Evolutionary conservation across 352 stramenopile species (phyloP), one percentile per base, ranked within the genome.

Genomic region (Aphanomyces invadans): DNA sequence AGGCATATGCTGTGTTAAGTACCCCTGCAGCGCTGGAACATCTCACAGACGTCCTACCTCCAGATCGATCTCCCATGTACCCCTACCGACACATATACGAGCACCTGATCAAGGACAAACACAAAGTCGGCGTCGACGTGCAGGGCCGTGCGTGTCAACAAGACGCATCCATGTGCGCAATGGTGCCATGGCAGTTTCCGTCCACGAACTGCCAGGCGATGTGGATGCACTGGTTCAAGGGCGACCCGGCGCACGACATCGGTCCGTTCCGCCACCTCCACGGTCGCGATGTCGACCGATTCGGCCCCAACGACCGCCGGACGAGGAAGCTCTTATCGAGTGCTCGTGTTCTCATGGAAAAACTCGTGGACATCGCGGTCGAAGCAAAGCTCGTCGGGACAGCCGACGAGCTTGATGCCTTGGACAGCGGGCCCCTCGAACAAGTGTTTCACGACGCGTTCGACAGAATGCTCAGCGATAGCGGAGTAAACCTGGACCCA

Each of bases 261-360:
- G 49, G 49, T 21, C 49, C 49, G 25, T 57, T 57, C 29, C 49
- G 49, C 29, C 49, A 57, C 29, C 49, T 57, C 29, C 49, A 26
- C 49, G 36, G 49, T n/a, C 49, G 49, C 49, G 49, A 57, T n/a
- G 49, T 57, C 49, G 49, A 57, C 25, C 49, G 49, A n/a, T 57
- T 57, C n/a, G 49, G n/a, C n/a, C n/a, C 49, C 7, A 57, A 57
- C 49, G 49, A 57, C 29, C 49, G 49, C 29, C 49, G 49, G 49
- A n/a, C 25, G 29, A 29, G 49, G 17, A 57, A 57, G 25, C 49
- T 57, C 5, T n/a, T 57, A 5, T 57, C 49, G 7, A 57, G 49
- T 2, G 49, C 19, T 0, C 49, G 2, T 33, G 49, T 57, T 5
- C 49, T 57, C 49, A 57, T 57, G 49, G 49, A 57, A n/a, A 21